Evolutionary conservation across 208 protist species (phyloP).

Genomic region (Leishmania amazonensis): DNA sequence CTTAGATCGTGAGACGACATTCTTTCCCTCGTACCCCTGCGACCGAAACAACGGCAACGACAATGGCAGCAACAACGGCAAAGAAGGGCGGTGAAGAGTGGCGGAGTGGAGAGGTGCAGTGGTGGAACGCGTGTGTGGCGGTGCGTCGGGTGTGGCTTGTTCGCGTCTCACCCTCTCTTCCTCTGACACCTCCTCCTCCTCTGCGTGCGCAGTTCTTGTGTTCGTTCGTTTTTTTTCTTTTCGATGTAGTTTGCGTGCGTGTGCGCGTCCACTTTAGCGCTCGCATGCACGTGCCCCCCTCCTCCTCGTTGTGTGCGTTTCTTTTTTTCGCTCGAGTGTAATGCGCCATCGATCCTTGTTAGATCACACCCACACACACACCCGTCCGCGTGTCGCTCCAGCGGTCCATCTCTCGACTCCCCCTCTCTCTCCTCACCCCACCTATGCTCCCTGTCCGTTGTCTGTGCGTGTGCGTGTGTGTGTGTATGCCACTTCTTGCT

Average conservation of each 20-base stretch:
- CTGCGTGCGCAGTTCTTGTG: background rate
- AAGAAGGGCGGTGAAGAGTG: background rate
- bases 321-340: background rate
- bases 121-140: background rate
- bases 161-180: background rate
- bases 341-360: background rate
- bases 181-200: background rate
- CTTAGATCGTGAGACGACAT: background rate
- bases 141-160: background rate
- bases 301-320: background rate
- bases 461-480: conserved; percentile 1
- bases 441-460: background rate
- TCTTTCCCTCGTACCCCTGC: background rate
- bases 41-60: background rate
- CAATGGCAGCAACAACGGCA: background rate
- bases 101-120: background rate
- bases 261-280: background rate
- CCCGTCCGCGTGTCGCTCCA: background rate
- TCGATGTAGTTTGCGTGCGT: background rate
- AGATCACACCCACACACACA: background rate
- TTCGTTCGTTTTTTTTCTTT: background rate
- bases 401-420: background rate
- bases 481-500: background rate
- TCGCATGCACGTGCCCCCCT: no score
- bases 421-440: background rate